These are phyloP conservation scores for Corynespora cassiicola DNA, from an alignment of 2,329 filamentous ascomycete species.

Conservation along the genomic window DNA sequence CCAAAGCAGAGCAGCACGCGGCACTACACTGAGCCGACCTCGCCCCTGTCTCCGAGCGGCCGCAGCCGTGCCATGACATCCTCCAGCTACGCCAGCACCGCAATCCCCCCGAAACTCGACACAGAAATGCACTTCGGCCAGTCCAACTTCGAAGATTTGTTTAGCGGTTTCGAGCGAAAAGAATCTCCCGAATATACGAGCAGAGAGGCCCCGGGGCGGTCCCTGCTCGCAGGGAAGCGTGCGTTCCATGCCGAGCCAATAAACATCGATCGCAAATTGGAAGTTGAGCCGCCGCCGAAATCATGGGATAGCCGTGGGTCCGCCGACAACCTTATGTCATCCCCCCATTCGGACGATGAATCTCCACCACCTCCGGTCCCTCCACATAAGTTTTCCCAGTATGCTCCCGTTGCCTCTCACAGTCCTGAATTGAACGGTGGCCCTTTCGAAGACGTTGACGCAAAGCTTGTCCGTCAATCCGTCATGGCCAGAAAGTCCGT, in stretches of 20 bases:
- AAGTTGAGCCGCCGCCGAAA: conserved; percentile 56
- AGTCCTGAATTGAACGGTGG: conserved; percentile 35
- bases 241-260: conserved; percentile 50
- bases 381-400: conserved; percentile 40
- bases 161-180: conserved; percentile 44
- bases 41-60: conserved; percentile 14
- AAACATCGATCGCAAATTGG: conserved; percentile 50
- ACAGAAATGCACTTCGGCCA: conserved; percentile 41
- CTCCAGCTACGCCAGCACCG: conserved; percentile 57
- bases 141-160: conserved; percentile 59
- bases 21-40: conserved; percentile 20
- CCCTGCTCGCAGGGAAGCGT: conserved; percentile 42
- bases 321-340: conserved; percentile 56
- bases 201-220: conserved; percentile 34
- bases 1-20: conserved; percentile 31
- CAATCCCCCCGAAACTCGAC: conserved; percentile 60
- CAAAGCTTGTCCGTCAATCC: conserved; percentile 34
- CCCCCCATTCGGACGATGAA: conserved; percentile 42
- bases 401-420: conserved; percentile 40
- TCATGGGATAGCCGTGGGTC: conserved; percentile 61
- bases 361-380: conserved; percentile 41
- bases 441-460: conserved; percentile 35
- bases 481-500: conserved; percentile 28
- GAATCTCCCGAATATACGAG: conserved; percentile 34
- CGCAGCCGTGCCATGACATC: conserved; percentile 52